Base-by-base conservation (phyloP, 2,329 filamentous ascomycete species). In the Botrytis medusae region DNA sequence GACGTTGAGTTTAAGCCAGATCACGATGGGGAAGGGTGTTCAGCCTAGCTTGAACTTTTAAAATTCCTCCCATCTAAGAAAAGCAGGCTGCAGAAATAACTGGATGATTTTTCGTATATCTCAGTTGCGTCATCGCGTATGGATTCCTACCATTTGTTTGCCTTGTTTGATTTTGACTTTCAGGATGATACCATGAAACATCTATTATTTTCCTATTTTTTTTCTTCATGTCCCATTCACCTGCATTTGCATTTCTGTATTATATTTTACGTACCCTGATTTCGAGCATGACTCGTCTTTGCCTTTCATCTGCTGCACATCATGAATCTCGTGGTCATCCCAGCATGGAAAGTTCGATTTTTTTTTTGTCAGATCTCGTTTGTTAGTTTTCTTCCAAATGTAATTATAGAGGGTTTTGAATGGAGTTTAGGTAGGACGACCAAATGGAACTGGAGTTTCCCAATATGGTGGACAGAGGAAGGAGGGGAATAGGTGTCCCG, bases 1-100 rank as follows among this genome's bases (percentile, higher is more conserved):
- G 76, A 91, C 89, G 61, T 85, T 93, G 78, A 92, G 88, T 42
- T 83, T 92, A 18, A 88, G 88, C 74, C 88, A 89, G 78, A 80
- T 91, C 77, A 90, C 88, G 1, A 82, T 87, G 37, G 63, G 63
- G 22, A 72, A 37, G 76, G 74, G 74, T 8, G 54, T 72, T 32
- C 75, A 76, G 60, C 75, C 69, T 62, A 73, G 73, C 69, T 54
- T 77, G 72, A 77, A 75, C 60, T 76, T 77, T 65, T 76, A 44
- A 51, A 54, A 29, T 57, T 57, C n/a, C 5, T 12, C 14, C 37
- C 29, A 40, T n/a, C 46, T 4, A 42, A 29, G 34, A 57, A 20
- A 40, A 18, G 22, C 9, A 34, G 32, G 22, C 3, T 44, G n/a
- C 25, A 16, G 10, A 40, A 42, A 54, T 20, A 54, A 57, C 46